Evolutionary conservation across 768 basidiomycete genomes (phyloP).

Genomic region (Tremella fuciformis): DNA sequence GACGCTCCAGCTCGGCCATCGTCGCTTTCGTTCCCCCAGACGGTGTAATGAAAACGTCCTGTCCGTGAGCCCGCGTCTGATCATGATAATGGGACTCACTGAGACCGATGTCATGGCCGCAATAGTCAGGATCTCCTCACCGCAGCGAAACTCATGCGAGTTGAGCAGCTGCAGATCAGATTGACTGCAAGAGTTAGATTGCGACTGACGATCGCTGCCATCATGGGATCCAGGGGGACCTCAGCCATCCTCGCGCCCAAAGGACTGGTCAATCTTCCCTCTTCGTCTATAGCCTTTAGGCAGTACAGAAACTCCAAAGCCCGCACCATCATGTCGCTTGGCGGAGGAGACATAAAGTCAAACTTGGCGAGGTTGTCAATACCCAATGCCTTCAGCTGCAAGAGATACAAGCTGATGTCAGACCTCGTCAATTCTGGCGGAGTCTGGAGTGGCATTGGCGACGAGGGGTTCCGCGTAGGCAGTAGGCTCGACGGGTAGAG

Average conservation of each 20-base stretch:
- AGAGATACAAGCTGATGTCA: constrained; percentile 84
- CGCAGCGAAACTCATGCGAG: constrained; percentile 80
- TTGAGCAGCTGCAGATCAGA: constrained; percentile 67
- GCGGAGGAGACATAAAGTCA: constrained; percentile 88
- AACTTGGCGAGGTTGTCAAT: constrained; percentile 89
- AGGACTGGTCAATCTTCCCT: constrained; percentile 70
- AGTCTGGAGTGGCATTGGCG: constrained; percentile 63
- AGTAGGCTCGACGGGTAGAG: constrained; percentile 72
- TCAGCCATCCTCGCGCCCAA: constrained; percentile 87
- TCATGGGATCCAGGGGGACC: constrained; percentile 84
- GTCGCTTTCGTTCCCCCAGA: constrained; percentile 80
- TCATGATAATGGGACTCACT: constrained; percentile 54
- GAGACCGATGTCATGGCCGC: constrained; percentile 93
- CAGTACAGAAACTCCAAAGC: constrained; percentile 79
- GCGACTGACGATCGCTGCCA: constrained; percentile 84
- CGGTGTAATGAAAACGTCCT: constrained; percentile 88
- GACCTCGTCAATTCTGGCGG: constrained; percentile 86
- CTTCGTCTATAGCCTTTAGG: constrained; percentile 73
- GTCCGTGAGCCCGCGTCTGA: constrained; percentile 4
- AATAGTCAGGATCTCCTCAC: constrained; percentile 92
- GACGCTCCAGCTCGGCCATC: constrained; percentile 77
- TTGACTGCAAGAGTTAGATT: not conserved
- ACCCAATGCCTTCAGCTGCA: constrained; percentile 91
- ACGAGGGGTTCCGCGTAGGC: constrained; percentile 47
- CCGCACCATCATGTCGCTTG: constrained; percentile 76